Evolutionary conservation across 345 rosid species (phyloP), one percentile per base, ranked within the genome.

Genomic region (Passiflora organensis): DNA sequence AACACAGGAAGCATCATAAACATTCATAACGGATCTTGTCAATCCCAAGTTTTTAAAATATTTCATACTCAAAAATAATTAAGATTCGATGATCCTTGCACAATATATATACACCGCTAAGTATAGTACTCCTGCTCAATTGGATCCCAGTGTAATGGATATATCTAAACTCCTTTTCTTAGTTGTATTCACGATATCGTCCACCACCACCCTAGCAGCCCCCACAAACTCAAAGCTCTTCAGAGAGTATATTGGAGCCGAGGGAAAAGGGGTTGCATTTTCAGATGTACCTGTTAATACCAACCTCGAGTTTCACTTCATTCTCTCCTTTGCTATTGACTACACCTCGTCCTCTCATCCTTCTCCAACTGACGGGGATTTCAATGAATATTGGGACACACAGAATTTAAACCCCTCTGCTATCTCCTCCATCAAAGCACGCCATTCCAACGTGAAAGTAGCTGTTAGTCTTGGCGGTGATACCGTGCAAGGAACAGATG

Each of bases 391-490:
- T 57, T 80, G 80, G 82, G 78, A 78, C 58, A 66, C 55, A 8
- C 15, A 22, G 5, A 77, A 75, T 60, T 78, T 80, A 53, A 28
- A 42, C 53, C 66, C 78, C 23, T 59, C 74, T 14, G 53, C 21
- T 13, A 67, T 76, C 37, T 65, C 76, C 62, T 57, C 77, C 21
- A 59, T 80, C 65, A 78, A 69, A 69, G 60, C 70, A 20, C n/a
- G 6, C 14, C 66, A 70, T 65, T 48, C 65, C 2, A 82, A 67
- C 20, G 70, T 79, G 55, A 80, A 64, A 75, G 77, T 80, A 15
- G 83, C 77, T n/a, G 62, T 80, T 80, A 78, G 81, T 62, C 81
- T 82, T 18, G 85, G 81, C 0, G 83, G 89, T 3, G 85, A 76
- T 61, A 66, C 77, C 25, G 21, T 73, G 22, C 51, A 50, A 13